Base-by-base conservation (phyloP, 495 filamentous ascomycete genomes). In the Bacidia gigantensis region DNA sequence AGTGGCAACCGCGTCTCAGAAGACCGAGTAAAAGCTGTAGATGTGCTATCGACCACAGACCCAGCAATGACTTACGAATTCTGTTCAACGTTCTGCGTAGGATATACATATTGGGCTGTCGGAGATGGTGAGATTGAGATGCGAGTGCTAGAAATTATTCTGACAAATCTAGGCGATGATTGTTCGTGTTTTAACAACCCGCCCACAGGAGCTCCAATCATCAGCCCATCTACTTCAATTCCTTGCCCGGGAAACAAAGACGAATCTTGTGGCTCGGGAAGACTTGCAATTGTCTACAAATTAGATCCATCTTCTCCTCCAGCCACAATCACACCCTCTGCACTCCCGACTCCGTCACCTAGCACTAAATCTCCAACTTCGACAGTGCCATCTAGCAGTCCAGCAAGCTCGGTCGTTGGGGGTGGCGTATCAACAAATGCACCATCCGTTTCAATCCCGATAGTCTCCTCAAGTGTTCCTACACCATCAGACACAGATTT, bases 21-120 rank as follows among this genome's bases (percentile, higher is more conserved):
- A 35, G 29, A 35, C 29, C 29, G 29, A 35, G 29, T 35, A 35
- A 35, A 35, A 14, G 29, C 29, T 14, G 29, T 14, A 17, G 17
- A 29, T n/a, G 45, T 29, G 22, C 20, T 25, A 32, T 41, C 32
- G 2, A 55, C 52, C 3, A 49, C 29, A 12, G 42, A 32, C 29
- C 3, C 14, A 25, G 14, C 24, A 12, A 58, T 58, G 56, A 51
- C 52, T 17, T 32, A 56, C 39, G 53, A 39, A 43, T 55, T 46
- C 9, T 58, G 56, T 41, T 39, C 52, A 20, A 32, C 26, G 12
- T 58, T 24, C 52, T 58, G 56, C 41, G 26, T 43, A 23, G 56
- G 56, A 18, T 46, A 46, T 39, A 22, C 39, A 9, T 58, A 40
- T 25, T 58, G 55, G 35, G 52, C 56, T 23, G 12, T 58, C 11